Evolutionary conservation across 2,329 filamentous ascomycete genomes (phyloP).

Genomic region (Hymenoscyphus linearis): DNA sequence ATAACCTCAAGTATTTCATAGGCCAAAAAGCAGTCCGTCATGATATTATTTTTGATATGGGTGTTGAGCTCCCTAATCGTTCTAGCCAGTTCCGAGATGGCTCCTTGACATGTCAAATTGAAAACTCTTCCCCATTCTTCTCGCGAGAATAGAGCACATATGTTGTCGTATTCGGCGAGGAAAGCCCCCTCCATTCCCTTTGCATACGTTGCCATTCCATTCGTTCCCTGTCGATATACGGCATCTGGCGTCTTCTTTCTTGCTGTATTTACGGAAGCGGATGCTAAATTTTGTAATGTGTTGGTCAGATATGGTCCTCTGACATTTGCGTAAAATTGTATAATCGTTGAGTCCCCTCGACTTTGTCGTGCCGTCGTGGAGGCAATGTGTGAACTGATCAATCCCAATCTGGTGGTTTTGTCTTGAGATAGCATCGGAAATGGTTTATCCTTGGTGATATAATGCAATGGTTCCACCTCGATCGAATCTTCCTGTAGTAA

Average conservation of each 20-base stretch:
- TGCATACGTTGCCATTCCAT: slow-evolving; percentile 86
- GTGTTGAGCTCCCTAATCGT: slow-evolving; percentile 84
- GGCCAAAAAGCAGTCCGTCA: slow-evolving; percentile 88
- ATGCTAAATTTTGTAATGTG: slow-evolving; percentile 79
- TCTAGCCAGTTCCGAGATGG: slow-evolving; percentile 75
- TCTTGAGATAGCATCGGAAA: slow-evolving; percentile 80
- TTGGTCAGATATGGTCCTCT: slow-evolving; percentile 80
- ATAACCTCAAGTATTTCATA: slow-evolving; percentile 95
- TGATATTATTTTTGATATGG: slow-evolving; percentile 80
- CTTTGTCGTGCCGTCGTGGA: slow-evolving; percentile 51
- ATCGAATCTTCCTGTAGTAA: slow-evolving; percentile 73
- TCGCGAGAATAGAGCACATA: slow-evolving; percentile 77
- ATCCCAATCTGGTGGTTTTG: slow-evolving; percentile 66
- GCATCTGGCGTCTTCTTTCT: slow-evolving; percentile 75
- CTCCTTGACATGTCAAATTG: slow-evolving; percentile 69
- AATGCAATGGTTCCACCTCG: slow-evolving; percentile 84
- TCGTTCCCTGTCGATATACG: slow-evolving; percentile 81
- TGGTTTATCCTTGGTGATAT: slow-evolving; percentile 79
- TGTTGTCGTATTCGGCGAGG: slow-evolving; percentile 82
- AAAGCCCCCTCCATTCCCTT: slow-evolving; percentile 84
- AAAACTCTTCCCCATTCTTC: slow-evolving; percentile 81
- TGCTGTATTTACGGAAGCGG: slow-evolving; percentile 76
- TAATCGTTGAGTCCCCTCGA: slow-evolving; percentile 60
- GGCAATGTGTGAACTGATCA: slow-evolving; percentile 74
- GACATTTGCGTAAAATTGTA: slow-evolving; percentile 79